Evolutionary conservation across 2,329 filamentous ascomycete species (phyloP), one percentile per base, ranked within the genome.

Genomic region (Diplodia seriata): DNA sequence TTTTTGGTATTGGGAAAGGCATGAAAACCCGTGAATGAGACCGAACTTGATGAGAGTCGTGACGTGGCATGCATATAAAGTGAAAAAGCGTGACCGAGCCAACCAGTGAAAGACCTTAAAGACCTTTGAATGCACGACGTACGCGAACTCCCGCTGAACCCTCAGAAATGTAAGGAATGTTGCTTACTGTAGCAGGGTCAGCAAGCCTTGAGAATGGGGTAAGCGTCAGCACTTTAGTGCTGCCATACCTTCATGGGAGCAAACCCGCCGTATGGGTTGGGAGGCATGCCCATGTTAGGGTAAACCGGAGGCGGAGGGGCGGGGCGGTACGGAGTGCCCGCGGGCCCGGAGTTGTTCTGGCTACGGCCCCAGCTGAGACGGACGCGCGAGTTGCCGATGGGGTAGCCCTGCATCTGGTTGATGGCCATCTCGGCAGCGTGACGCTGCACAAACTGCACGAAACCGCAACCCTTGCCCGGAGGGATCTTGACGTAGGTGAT

Each of bases 401-500:
- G 95, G 80, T 99, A 99, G 70, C 95, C 95, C 83, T 99, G 95
- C 95, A 99, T 99, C 83, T 99, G 95, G 84, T 99, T 99, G 87
- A 99, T 99, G 73, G 95, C 95, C 95, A 99, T 99, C 84, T 99
- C 95, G 15, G 95, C 95, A 65, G 95, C 95, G 77, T 99, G 95
- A 73, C 95, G 93, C 84, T 99, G 95, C 68, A 99, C 95, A 75
- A 99, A 99, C 82, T 99, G 95, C 69, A 99, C 95, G 78, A 99
- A 99, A 68, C 95, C 95, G 77, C 95, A 99, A 74, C 95, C 95
- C 88, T 99, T 99, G 83, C 95, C 95, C 72, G 95, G 94, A 66
- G 95, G 95, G 69, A 99, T 99, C 89, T 99, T 99, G 84, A 99
- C 95, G 80, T 99, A 99, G 75, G 95, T 99, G 78, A 99, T 99